Percentiles rank a stretch among this genome's conserved stretches.
Conservation (phyloP, 129 eudicot species). For the Tagetes patula region DNA sequence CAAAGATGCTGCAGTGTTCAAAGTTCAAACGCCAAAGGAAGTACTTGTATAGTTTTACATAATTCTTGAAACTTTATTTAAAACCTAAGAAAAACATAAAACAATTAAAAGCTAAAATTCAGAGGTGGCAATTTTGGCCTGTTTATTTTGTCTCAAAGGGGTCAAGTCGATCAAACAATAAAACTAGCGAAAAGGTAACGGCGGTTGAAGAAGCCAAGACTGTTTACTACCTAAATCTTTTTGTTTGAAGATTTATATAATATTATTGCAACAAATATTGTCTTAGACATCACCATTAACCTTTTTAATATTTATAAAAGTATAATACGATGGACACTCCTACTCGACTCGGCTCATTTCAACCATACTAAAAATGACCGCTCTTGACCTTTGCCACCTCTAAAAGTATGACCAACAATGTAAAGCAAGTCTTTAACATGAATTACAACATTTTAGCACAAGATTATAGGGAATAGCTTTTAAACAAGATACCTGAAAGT, state of each 20-base stretch:
- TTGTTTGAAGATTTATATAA: not conserved
- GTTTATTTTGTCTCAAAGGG: not conserved
- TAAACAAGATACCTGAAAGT: constrained; percentile 48
- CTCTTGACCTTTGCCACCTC: not conserved
- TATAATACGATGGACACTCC: not conserved
- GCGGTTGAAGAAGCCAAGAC: not conserved
- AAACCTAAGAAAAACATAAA: not conserved
- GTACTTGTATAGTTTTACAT: not conserved
- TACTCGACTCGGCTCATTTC: not conserved
- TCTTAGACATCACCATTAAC: not conserved
- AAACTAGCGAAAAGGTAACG: not conserved
- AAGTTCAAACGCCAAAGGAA: not conserved
- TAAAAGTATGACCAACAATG: not conserved
- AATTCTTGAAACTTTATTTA: not conserved
- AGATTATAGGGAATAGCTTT: not conserved
- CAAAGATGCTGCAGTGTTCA: not conserved
- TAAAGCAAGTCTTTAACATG: not conserved
- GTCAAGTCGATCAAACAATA: not conserved
- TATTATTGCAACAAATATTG: not conserved
- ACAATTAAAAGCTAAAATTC: not conserved
- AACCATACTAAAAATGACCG: not conserved
- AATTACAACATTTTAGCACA: constrained; percentile 15
- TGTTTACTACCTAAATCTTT: not conserved
- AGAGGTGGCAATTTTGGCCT: not conserved
- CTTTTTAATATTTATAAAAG: not conserved